phyloP scores from a whole-genome alignment of 352 stramenopile genomes.

The Phytophthora aleatoria region DNA sequence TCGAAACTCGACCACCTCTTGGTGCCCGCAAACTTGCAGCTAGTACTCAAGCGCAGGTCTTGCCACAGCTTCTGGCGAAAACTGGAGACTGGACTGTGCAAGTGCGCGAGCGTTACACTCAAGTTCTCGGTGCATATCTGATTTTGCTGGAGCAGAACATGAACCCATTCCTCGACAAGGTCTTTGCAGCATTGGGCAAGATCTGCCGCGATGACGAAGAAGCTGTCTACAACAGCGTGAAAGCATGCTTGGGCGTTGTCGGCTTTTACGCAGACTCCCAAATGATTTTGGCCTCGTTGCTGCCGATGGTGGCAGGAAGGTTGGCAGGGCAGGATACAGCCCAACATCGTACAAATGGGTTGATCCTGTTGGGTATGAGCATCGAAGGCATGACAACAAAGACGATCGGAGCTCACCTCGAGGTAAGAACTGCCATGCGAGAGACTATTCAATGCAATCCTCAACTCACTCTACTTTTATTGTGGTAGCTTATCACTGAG shows the following conservation, averaged over 20 bases:
- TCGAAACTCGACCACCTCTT: slow-evolving; percentile 47
- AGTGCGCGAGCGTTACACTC: slow-evolving; percentile 74
- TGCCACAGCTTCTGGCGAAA: slow-evolving; percentile 70
- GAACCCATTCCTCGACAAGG: slow-evolving; percentile 74
- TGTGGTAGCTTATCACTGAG: slow-evolving; percentile 63
- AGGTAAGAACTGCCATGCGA: slow-evolving; percentile 34
- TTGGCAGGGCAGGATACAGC: slow-evolving; percentile 76
- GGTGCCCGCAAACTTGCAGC: slow-evolving; percentile 53
- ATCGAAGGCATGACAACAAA: slow-evolving; percentile 75
- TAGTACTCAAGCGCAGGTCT: slow-evolving; percentile 52
- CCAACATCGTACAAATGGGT: slow-evolving; percentile 77
- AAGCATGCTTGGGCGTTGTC: slow-evolving; percentile 63
- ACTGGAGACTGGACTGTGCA: slow-evolving; percentile 83
- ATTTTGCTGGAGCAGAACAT: slow-evolving; percentile 70
- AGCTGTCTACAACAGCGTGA: slow-evolving; percentile 62
- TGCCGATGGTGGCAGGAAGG: slow-evolving; percentile 73
- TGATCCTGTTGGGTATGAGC: slow-evolving; percentile 82
- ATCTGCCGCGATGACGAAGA: slow-evolving; percentile 81
- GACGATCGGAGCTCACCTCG: slow-evolving; percentile 64
- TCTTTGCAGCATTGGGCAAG: slow-evolving; percentile 73
- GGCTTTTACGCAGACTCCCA: slow-evolving; percentile 74
- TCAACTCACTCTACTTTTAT: slow-evolving; percentile 6
- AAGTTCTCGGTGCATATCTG: slow-evolving; percentile 70
- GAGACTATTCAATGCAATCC: neutral
- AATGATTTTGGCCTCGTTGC: slow-evolving; percentile 74